Percentiles rank a stretch among this genome's conserved stretches.
phyloP scores from a whole-genome alignment of 805 yeast genomes.

The Wickerhamiella brachini region DNA sequence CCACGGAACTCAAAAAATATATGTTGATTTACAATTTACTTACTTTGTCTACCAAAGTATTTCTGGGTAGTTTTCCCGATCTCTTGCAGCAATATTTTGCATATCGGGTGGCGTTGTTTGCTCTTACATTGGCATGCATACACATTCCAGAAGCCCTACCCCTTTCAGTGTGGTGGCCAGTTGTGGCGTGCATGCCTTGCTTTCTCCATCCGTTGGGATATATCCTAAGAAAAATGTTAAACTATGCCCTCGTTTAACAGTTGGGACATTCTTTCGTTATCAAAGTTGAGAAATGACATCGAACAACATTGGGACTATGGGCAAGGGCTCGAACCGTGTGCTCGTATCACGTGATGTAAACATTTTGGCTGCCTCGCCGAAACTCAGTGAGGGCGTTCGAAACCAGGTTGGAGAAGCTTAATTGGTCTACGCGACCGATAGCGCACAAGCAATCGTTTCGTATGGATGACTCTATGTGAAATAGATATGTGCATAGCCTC shows the following conservation, averaged over 20 bases:
- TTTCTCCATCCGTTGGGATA: neutral
- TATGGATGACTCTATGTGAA: no score
- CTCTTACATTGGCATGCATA: neutral
- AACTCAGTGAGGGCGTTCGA: no score
- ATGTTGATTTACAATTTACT: no score
- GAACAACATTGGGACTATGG: neutral
- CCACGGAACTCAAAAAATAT: no score
- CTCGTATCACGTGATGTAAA: neutral
- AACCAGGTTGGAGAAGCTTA: no score
- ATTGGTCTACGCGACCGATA: no score
- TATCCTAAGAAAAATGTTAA: constrained; percentile 1
- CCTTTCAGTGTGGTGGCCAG: neutral
- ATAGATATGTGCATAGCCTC: no score
- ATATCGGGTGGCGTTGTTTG: neutral
- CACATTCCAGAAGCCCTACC: neutral
- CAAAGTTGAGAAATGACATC: neutral
- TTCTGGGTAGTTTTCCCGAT: neutral
- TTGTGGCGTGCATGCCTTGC: neutral
- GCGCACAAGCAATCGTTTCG: no score
- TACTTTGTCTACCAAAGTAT: no score
- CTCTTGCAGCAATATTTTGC: neutral
- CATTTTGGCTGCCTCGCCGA: no score
- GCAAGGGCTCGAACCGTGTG: neutral
- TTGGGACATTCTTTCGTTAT: neutral
- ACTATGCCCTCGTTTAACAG: constrained; percentile 3